These are phyloP conservation scores for Coemansia sp. DNA, from an alignment of 192 early-diverging fungal genomes.

Conservation along the genomic window DNA sequence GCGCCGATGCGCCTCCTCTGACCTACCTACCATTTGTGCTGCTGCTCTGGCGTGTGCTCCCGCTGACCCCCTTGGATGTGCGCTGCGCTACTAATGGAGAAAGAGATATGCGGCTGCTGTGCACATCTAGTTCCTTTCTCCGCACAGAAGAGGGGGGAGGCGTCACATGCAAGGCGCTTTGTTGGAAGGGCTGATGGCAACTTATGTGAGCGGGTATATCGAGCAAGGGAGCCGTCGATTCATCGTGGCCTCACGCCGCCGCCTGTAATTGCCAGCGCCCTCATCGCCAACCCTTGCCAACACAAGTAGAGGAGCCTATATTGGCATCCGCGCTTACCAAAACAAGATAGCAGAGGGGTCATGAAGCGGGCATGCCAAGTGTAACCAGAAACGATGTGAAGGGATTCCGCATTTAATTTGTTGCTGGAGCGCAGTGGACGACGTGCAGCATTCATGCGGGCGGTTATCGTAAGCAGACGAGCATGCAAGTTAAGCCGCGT, in stretches of 20 bases:
- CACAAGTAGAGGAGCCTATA: no score
- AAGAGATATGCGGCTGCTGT: not conserved
- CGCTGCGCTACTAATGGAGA: no score
- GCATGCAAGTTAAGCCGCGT: not conserved
- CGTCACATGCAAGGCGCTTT: no score
- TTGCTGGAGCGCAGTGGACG: not conserved
- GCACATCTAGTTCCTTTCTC: not conserved
- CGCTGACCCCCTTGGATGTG: not conserved
- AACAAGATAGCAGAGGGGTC: no score
- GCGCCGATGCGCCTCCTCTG: not conserved
- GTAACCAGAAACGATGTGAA: not conserved
- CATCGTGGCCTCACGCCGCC: no score
- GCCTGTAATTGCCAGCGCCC: no score
- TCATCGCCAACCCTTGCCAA: no score
- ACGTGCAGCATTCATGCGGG: not conserved
- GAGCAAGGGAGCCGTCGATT: no score
- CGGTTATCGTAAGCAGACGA: not conserved
- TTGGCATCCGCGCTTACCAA: no score
- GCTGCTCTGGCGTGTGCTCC: not conserved
- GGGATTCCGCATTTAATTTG: constrained; percentile 2
- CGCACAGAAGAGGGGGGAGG: not conserved
- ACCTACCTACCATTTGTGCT: not conserved
- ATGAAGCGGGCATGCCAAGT: not conserved
- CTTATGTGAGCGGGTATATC: no score
- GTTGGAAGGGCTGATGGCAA: no score